Conservation (phyloP, 2,329 filamentous ascomycete species). For the Blastomyces percursus region DNA sequence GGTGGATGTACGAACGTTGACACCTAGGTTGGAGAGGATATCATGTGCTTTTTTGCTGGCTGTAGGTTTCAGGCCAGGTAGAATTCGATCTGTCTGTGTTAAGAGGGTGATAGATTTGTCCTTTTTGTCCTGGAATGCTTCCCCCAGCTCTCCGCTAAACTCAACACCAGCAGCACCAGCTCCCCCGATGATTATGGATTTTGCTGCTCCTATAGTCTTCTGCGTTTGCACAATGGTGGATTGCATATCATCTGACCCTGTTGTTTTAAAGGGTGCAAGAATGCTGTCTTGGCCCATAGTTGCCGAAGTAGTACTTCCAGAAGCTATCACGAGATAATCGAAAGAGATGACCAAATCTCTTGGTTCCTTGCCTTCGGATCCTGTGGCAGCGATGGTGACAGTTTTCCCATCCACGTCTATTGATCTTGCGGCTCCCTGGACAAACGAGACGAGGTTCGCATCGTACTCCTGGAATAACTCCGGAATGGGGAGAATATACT, state of each 20-base stretch:
- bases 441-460: constrained; percentile 38
- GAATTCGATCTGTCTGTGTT: constrained; percentile 10
- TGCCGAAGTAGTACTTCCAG: constrained; percentile 40
- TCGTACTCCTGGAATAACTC: constrained; percentile 43
- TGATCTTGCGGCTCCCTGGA: constrained; percentile 40
- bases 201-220: constrained; percentile 26
- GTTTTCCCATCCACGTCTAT: constrained; percentile 36
- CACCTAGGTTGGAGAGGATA: constrained; percentile 9
- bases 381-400: constrained; percentile 29
- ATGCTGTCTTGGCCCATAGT: constrained; percentile 24
- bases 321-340: constrained; percentile 47
- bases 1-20: constrained; percentile 10
- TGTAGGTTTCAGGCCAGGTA: constrained; percentile 4
- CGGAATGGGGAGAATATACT: constrained; percentile 41
- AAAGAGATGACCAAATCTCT: constrained; percentile 31
- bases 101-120: constrained; percentile 34
- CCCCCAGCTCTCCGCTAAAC: constrained; percentile 39
- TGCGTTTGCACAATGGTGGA: constrained; percentile 27
- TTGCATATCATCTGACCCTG: constrained; percentile 29
- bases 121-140: constrained; percentile 24
- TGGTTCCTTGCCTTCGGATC: constrained; percentile 21
- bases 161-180: constrained; percentile 42
- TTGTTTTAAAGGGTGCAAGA: constrained; percentile 33
- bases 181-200: constrained; percentile 39
- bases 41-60: constrained; percentile 7